Percentiles rank a stretch among this genome's conserved stretches.
These are phyloP conservation scores for Stropharia rugosoannulata DNA, from an alignment of 768 basidiomycete genomes.

Conservation along the genomic window DNA sequence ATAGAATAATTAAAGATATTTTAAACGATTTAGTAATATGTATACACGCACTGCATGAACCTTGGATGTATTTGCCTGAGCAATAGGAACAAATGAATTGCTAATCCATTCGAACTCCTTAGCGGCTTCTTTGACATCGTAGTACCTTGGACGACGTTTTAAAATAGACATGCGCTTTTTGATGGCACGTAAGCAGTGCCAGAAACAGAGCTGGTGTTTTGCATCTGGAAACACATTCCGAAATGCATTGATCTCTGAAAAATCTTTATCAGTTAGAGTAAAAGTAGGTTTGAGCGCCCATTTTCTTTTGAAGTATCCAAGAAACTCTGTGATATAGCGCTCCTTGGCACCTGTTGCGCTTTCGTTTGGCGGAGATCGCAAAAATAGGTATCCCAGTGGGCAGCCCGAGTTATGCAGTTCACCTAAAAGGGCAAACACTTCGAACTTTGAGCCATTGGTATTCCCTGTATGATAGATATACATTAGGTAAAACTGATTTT, in stretches of 20 bases:
- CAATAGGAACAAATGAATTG: conserved; percentile 20
- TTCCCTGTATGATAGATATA: conserved; percentile 30
- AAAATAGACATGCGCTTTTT: conserved; percentile 28
- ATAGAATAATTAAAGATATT: too few relatives aligned
- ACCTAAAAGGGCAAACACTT: conserved; percentile 30
- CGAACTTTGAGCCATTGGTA: conserved; percentile 29
- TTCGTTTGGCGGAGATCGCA: too few relatives aligned
- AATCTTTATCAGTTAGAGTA: conserved; percentile 32
- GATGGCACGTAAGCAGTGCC: conserved; percentile 9
- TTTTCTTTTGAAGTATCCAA: conserved; percentile 18
- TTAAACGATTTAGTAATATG: background rate
- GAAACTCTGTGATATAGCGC: conserved; percentile 19
- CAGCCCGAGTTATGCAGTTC: conserved; percentile 30
- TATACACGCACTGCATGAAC: background rate
- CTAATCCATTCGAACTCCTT: conserved; percentile 27
- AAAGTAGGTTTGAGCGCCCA: conserved; percentile 21
- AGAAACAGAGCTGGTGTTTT: conserved; percentile 32
- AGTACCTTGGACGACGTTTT: conserved; percentile 20
- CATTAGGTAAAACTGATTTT: too few relatives aligned
- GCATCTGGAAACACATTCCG: conserved; percentile 21
- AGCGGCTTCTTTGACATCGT: conserved; percentile 22
- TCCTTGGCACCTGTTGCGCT: conserved; percentile 23
- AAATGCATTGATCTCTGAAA: conserved; percentile 29
- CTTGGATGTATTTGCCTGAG: conserved; percentile 10
- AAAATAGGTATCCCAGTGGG: conserved; percentile 30